Evolutionary conservation across 768 basidiomycete species (phyloP), one percentile per base, ranked within the genome.

Genomic region (Suillus paluster): DNA sequence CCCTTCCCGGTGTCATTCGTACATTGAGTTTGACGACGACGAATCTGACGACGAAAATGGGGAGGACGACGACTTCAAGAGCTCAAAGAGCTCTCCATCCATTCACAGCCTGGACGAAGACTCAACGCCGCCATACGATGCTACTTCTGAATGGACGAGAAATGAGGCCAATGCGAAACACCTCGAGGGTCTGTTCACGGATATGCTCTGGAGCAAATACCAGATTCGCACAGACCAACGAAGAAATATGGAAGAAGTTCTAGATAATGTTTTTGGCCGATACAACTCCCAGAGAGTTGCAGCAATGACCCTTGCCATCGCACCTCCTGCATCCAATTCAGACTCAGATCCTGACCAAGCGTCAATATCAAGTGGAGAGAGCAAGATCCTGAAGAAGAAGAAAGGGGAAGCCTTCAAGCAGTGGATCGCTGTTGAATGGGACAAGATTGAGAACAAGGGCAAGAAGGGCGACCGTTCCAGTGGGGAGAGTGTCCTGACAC

Each of bases 181-280:
- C 30, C 67, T 91, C 27, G 91, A 92, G 70, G 75, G 66, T 8
- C 72, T 86, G 17, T 92, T 89, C 70, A 76, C 81, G 62, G 75
- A 80, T 25, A 89, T 91, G 88, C 77, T 92, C 21, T 69, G 68
- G 10, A 67, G 71, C 64, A 82, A 82, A 67, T 86, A 79, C 63
- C 78, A 79, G 27, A 76, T 91, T 46, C 78, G 86, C 61, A 79
- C 82, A 1, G 80, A 78, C 1, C 86, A 87, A 4, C 76, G 82
- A 39, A 75, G 82, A 48, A 81, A 84, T 67, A 63, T 90, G n/a
- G 63, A 77, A 12, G 75, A 79, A 12, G 58, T 80, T 54, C 66
- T 90, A 50, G 72, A 78, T 59, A 67, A 74, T 15, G 75, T 83
- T 2, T 92, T 91, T 70, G 87, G 86, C 12, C 70, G 77, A 11